phyloP scores from a whole-genome alignment of 2,329 filamentous ascomycete genomes.

The Fusarium guadeloupense region DNA sequence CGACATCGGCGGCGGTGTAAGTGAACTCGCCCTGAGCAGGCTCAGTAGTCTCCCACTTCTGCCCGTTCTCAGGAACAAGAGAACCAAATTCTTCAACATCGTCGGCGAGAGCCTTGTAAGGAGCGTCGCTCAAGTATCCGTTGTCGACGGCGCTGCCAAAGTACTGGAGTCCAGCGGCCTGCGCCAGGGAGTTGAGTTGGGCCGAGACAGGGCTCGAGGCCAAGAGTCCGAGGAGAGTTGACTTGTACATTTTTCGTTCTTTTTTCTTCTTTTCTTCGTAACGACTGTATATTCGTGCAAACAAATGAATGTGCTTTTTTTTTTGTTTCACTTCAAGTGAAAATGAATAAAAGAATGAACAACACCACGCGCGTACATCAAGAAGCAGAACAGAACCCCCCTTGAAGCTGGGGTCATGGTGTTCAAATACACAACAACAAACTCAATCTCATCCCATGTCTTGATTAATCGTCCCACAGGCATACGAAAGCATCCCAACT shows the following conservation, averaged over 20 bases:
- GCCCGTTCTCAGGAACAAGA: conserved; percentile 70
- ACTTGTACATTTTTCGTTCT: conserved; percentile 34
- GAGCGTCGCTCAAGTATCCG: conserved; percentile 59
- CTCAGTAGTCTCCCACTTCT: conserved; percentile 72
- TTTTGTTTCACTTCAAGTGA: not conserved
- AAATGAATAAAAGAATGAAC: conserved; percentile 9
- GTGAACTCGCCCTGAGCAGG: conserved; percentile 65
- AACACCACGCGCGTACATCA: conserved; percentile 15
- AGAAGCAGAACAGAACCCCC: conserved; percentile 1
- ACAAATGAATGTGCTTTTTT: conserved; percentile 7
- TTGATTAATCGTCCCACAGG: conserved; percentile 12
- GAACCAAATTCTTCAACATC: conserved; percentile 69
- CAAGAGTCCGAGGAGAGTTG: conserved; percentile 38
- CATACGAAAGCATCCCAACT: conserved; percentile 1
- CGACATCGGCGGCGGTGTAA: conserved; percentile 65
- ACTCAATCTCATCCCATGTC: not conserved
- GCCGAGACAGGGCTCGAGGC: conserved; percentile 41
- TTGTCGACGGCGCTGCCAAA: conserved; percentile 74
- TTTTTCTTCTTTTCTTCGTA: not conserved
- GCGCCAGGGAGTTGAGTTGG: conserved; percentile 62
- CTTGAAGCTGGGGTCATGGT: not conserved
- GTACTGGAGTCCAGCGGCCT: conserved; percentile 66
- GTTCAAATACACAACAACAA: conserved; percentile 22
- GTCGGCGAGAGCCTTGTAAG: conserved; percentile 65
- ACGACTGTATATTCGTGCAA: conserved; percentile 6